A percentile compares a stretch with the other conserved stretches of the same genome.
Conservation (phyloP, 208 protist genomes). For the Leishmania tropica region DNA sequence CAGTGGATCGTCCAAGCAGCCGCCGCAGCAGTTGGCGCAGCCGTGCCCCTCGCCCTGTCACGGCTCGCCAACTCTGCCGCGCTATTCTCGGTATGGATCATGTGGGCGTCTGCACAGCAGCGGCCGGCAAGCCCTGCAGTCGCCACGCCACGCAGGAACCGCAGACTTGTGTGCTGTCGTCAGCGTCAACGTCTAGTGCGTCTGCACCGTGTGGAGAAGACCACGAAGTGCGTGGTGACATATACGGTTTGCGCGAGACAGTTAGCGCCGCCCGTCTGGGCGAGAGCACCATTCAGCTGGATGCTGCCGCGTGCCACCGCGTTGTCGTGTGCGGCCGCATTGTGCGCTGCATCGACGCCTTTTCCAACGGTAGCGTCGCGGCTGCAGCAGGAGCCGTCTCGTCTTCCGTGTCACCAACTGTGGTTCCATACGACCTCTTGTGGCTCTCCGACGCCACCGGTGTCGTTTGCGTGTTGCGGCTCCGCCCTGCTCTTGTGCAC, state of each 20-base stretch:
- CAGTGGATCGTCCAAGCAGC: background rate
- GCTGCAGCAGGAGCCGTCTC: background rate
- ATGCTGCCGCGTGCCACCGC: constrained; percentile 39
- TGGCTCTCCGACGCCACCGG: constrained; percentile 30
- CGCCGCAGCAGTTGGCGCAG: background rate
- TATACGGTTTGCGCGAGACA: background rate
- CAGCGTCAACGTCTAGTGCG: background rate
- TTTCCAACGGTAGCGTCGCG: constrained; percentile 19
- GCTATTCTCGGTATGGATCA: constrained; percentile 10
- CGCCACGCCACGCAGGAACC: no score
- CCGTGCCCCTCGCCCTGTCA: constrained; percentile 30
- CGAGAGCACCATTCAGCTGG: constrained; percentile 43
- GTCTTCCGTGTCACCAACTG: background rate
- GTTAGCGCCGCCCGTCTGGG: constrained; percentile 30
- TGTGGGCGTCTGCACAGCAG: background rate
- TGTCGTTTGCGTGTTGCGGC: constrained; percentile 19
- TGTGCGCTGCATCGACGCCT: constrained; percentile 32
- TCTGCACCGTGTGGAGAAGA: background rate
- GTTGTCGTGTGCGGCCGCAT: constrained; percentile 57
- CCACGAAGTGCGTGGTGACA: background rate
- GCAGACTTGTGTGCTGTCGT: background rate
- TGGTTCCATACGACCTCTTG: constrained; percentile 9
- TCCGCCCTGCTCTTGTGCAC: background rate
- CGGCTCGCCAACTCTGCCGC: constrained; percentile 25
- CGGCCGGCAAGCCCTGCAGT: background rate